Percentiles rank a stretch among this genome's conserved stretches.
Evolutionary conservation across 1,284 basidiomycete species (phyloP).

Genomic region (Fomes fomentarius): DNA sequence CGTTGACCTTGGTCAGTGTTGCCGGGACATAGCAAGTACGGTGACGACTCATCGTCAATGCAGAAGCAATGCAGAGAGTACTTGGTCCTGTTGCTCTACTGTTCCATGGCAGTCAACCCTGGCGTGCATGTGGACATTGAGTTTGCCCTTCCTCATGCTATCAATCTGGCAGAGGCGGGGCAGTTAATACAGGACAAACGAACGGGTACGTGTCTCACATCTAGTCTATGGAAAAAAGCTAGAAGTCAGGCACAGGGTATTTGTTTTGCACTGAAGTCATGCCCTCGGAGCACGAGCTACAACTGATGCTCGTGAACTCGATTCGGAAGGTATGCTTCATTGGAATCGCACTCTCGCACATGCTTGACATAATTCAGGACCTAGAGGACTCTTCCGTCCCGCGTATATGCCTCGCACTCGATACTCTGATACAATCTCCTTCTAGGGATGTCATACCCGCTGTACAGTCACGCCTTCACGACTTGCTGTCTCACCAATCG

Average conservation of each 20-base stretch:
- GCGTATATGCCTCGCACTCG: constrained; percentile 71
- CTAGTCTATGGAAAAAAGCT: background rate
- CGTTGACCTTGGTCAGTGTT: constrained; percentile 48
- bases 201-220: constrained; percentile 51
- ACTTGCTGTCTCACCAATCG: constrained; percentile 71
- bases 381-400: constrained; percentile 56
- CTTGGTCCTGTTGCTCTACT: constrained; percentile 71
- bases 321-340: constrained; percentile 61
- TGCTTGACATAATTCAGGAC: constrained; percentile 50
- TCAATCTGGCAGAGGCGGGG: constrained; percentile 73
- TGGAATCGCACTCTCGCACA: constrained; percentile 3
- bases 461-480: constrained; percentile 63
- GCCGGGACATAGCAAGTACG: constrained; percentile 6
- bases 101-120: constrained; percentile 53
- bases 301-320: constrained; percentile 83
- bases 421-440: constrained; percentile 61
- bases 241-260: constrained; percentile 55
- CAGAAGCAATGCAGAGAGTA: constrained; percentile 64
- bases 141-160: constrained; percentile 71
- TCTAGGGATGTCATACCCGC: constrained; percentile 73
- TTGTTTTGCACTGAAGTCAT: constrained; percentile 75
- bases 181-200: constrained; percentile 62
- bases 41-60: constrained; percentile 16
- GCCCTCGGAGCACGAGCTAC: constrained; percentile 65
- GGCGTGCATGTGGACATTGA: constrained; percentile 49